Conservation (phyloP, 495 filamentous ascomycete genomes). For the Hypoxylon rickii region DNA sequence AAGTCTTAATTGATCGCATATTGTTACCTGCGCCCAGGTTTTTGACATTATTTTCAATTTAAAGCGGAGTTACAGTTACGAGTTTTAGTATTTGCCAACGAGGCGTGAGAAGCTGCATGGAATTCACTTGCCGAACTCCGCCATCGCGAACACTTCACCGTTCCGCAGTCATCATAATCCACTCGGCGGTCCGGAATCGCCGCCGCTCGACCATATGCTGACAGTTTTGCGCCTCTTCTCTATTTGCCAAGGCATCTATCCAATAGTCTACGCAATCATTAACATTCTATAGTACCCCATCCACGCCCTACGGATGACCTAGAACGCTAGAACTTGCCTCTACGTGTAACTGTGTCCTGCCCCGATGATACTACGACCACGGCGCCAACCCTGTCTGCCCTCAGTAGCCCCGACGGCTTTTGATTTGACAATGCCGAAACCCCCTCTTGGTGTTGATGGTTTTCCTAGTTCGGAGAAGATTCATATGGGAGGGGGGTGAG, state of each 20-base stretch:
- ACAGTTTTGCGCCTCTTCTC: conserved; percentile 3
- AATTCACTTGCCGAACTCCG: conserved; percentile 19
- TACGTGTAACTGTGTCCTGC: conserved; percentile 13
- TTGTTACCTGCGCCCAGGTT: conserved; percentile 5
- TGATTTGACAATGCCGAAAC: not conserved
- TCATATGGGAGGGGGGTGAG: not conserved
- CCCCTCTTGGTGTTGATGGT: not conserved
- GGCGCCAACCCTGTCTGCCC: not conserved
- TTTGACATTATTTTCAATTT: conserved; percentile 21
- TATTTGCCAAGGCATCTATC: not conserved
- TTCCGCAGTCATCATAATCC: conserved; percentile 7
- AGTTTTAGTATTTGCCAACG: conserved; percentile 13
- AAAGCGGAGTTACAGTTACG: conserved; percentile 15
- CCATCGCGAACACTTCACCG: conserved; percentile 7
- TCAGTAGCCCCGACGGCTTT: not conserved
- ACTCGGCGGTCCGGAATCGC: conserved; percentile 1
- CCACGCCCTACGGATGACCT: conserved; percentile 12
- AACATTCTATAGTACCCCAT: not conserved
- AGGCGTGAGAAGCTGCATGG: conserved; percentile 20
- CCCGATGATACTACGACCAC: conserved; percentile 2
- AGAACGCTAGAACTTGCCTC: conserved; percentile 2
- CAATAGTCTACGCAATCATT: not conserved
- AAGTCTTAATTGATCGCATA: conserved; percentile 27
- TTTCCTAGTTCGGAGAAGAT: conserved; percentile 7
- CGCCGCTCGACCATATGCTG: not conserved